Percentiles rank a stretch among this genome's conserved stretches.
These are phyloP conservation scores for Oxyria digyna DNA, from an alignment of 148 eudicot species.

Conservation along the genomic window DNA sequence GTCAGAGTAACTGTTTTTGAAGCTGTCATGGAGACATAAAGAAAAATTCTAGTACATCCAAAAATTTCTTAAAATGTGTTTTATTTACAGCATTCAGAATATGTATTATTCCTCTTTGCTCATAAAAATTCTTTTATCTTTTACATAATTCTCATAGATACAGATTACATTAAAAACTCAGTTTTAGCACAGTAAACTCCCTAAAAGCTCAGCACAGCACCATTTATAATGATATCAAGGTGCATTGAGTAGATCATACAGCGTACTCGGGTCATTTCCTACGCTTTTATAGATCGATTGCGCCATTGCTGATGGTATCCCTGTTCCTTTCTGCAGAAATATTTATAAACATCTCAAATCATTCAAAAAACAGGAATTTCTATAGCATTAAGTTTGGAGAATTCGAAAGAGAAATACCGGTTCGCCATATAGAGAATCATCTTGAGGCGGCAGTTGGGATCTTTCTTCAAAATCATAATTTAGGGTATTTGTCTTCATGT, in stretches of 20 bases:
- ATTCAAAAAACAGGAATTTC: too few relatives aligned
- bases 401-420: neutral
- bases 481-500: neutral
- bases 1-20: neutral
- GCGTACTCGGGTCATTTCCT: neutral
- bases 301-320: neutral
- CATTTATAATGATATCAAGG: neutral
- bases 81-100: neutral
- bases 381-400: neutral
- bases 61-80: neutral
- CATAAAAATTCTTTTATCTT: neutral
- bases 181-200: neutral
- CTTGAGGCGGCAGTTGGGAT: neutral
- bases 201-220: neutral
- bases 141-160: neutral
- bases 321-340: constrained; percentile 2
- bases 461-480: neutral
- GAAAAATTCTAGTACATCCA: neutral
- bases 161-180: neutral
- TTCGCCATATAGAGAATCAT: neutral
- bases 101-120: neutral
- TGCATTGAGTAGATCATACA: constrained; percentile 3
- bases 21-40: too few relatives aligned
- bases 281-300: neutral
- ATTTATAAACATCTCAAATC: neutral